phyloP scores from a whole-genome alignment of 352 stramenopile genomes.

The Globisporangium heterothallicum region DNA sequence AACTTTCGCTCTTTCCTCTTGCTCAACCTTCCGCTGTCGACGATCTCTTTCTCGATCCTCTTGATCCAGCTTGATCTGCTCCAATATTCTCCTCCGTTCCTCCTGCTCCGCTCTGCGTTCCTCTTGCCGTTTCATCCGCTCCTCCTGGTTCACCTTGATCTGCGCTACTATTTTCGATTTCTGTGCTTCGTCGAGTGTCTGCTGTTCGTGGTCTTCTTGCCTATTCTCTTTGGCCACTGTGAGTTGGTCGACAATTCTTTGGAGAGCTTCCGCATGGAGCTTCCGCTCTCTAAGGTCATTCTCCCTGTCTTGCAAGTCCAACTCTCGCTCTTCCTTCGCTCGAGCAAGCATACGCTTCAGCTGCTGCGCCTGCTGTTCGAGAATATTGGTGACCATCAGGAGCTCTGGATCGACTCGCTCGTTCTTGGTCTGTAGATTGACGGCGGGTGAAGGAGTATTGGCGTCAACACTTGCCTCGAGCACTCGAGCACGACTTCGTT shows the following conservation, averaged over 20 bases:
- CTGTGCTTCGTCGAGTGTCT: neutral
- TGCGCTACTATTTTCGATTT: neutral
- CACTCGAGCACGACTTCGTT: conserved; percentile 1
- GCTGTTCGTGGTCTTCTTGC: conserved; percentile 2
- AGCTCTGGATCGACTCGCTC: conserved; percentile 7
- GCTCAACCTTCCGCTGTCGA: neutral
- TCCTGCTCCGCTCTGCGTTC: neutral
- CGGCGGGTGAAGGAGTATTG: neutral
- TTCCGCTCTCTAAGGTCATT: neutral
- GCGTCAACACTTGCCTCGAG: too few species aligned
- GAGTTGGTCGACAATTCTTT: conserved; percentile 6
- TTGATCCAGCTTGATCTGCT: conserved; percentile 5
- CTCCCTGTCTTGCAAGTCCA: neutral
- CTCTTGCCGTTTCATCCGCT: neutral
- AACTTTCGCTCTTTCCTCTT: neutral
- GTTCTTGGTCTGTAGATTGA: neutral
- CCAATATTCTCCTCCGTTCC: neutral
- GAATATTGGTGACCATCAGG: conserved; percentile 6
- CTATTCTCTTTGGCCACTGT: neutral
- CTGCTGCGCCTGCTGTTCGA: conserved; percentile 11
- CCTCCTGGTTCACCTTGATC: neutral
- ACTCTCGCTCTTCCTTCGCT: neutral
- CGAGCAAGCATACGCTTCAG: conserved; percentile 5
- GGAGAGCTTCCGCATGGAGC: neutral
- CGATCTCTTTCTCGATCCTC: conserved; percentile 1